phyloP scores from a whole-genome alignment of 352 stramenopile species.

The Saprolegnia parasitica region DNA sequence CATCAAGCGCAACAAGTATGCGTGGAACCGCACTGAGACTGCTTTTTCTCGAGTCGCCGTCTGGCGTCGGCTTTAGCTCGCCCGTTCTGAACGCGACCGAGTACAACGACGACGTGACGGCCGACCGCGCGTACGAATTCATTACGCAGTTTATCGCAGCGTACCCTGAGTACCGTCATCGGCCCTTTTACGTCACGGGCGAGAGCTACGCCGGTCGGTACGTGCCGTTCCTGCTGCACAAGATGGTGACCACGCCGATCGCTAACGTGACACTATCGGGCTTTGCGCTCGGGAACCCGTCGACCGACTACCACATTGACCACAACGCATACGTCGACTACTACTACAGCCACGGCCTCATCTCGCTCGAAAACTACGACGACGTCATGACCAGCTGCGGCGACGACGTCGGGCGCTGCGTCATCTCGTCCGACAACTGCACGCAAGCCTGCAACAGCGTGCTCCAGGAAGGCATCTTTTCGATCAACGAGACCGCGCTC shows the following conservation, averaged over 20 bases:
- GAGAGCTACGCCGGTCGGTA: conserved; percentile 88
- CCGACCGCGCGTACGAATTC: conserved; percentile 52
- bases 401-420: conserved; percentile 49
- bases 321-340: conserved; percentile 27
- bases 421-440: conserved; percentile 48
- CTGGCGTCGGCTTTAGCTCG: conserved; percentile 78
- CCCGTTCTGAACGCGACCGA: conserved; percentile 40
- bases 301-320: conserved; percentile 51
- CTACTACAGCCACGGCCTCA: conserved; percentile 70
- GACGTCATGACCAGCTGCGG: conserved; percentile 48
- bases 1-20: conserved; percentile 69
- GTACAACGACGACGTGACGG: conserved; percentile 54
- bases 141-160: conserved; percentile 59
- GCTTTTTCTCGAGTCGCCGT: conserved; percentile 86
- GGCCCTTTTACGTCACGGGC: conserved; percentile 79
- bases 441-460: conserved; percentile 38
- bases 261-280: conserved; percentile 48
- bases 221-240: conserved; percentile 67
- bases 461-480: conserved; percentile 39
- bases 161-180: conserved; percentile 59
- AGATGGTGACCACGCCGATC: conserved; percentile 49
- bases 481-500: conserved; percentile 46
- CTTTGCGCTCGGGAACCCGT: conserved; percentile 60
- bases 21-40: conserved; percentile 87
- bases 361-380: conserved; percentile 58